Evolutionary conservation across 164 flowering plant genomes (phyloP).

Genomic region (Vitis riparia): DNA sequence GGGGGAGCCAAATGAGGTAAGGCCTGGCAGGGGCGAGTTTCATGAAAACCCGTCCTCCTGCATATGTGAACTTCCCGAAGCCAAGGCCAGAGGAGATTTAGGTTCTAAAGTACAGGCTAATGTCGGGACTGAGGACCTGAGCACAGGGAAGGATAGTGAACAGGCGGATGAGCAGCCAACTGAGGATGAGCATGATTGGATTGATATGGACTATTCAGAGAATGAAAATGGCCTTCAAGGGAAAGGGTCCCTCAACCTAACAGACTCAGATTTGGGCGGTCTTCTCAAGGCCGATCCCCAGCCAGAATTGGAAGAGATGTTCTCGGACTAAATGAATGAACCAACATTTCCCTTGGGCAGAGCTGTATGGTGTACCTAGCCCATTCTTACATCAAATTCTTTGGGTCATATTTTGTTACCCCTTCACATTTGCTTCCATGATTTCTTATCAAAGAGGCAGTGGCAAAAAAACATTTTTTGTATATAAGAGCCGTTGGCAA

Average conservation of each 20-base stretch:
- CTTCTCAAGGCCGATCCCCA: constrained; percentile 33
- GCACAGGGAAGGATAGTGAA: constrained; percentile 13
- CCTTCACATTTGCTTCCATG: not conserved
- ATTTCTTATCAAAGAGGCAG: not conserved
- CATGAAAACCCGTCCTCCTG: constrained; percentile 92
- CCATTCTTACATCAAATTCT: constrained; percentile 25
- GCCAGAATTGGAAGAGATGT: constrained; percentile 63
- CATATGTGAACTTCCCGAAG: constrained; percentile 62
- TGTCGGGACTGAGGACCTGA: not conserved
- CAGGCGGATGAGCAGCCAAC: constrained; percentile 30
- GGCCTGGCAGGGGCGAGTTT: constrained; percentile 91
- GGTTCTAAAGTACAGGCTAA: constrained; percentile 4
- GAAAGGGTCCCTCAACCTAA: constrained; percentile 23
- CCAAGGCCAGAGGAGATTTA: constrained; percentile 23
- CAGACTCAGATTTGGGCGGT: constrained; percentile 24
- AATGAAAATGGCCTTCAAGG: constrained; percentile 18
- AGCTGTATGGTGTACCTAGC: not conserved
- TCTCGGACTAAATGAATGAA: constrained; percentile 50
- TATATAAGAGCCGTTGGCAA: not conserved
- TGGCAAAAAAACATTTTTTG: not conserved
- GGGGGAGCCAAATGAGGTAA: constrained; percentile 91
- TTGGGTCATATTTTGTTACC: constrained; percentile 5
- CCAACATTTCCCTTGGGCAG: not conserved
- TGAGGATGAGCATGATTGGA: constrained; percentile 55
- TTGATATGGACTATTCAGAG: constrained; percentile 56